phyloP scores from a whole-genome alignment of 495 filamentous ascomycete genomes.

The Daldinia concentrica region DNA sequence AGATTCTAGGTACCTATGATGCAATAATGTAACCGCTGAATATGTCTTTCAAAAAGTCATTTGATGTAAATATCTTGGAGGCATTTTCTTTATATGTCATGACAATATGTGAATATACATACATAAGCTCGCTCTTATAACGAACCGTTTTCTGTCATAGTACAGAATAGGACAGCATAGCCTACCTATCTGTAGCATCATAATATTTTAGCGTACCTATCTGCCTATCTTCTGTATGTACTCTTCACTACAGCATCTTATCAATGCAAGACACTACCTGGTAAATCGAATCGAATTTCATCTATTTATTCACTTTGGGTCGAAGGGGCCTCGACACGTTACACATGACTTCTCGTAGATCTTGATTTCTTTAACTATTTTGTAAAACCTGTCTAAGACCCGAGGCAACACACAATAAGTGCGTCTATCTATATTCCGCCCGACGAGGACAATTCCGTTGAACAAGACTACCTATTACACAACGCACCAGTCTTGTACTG shows the following conservation, averaged over 20 bases:
- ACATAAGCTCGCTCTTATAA: background rate
- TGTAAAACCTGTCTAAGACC: background rate
- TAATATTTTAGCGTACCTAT: conserved; percentile 3
- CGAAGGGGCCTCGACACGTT: background rate
- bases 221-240: too few relatives aligned
- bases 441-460: background rate
- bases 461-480: background rate
- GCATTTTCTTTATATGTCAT: background rate
- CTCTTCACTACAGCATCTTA: background rate
- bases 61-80: background rate
- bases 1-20: background rate
- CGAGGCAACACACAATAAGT: background rate
- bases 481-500: background rate
- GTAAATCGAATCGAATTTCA: background rate
- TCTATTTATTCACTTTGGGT: background rate
- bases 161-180: background rate
- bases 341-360: background rate
- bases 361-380: background rate
- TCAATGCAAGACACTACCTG: background rate
- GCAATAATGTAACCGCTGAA: background rate
- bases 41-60: background rate
- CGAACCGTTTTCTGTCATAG: background rate
- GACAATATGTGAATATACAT: background rate
- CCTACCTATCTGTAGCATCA: background rate
- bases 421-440: background rate